phyloP scores from a whole-genome alignment of 2,329 filamentous ascomycete species.

The Penicillium sumatraense region DNA sequence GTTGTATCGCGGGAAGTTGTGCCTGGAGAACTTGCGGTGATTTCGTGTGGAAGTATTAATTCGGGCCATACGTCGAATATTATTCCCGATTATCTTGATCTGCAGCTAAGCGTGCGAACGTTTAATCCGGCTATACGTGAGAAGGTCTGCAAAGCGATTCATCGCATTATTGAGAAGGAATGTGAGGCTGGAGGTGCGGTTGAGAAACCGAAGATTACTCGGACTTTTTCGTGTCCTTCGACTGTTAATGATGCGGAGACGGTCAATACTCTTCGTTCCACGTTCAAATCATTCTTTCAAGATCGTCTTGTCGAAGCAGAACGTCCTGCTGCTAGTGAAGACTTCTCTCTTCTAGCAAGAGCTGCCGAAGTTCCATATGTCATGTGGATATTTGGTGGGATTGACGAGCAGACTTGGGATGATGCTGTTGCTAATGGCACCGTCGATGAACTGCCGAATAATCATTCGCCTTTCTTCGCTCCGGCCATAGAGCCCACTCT shows the following conservation, averaged over 20 bases:
- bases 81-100: slow-evolving; percentile 47
- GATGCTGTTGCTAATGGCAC: slow-evolving; percentile 51
- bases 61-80: slow-evolving; percentile 52
- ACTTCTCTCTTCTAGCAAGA: slow-evolving; percentile 61
- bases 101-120: slow-evolving; percentile 50
- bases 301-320: slow-evolving; percentile 43
- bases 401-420: slow-evolving; percentile 55
- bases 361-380: slow-evolving; percentile 54
- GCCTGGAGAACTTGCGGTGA: slow-evolving; percentile 47
- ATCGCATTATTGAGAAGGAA: slow-evolving; percentile 58
- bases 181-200: slow-evolving; percentile 54
- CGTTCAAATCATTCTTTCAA: slow-evolving; percentile 54
- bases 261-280: slow-evolving; percentile 47
- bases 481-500: slow-evolving; percentile 62
- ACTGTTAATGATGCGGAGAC: slow-evolving; percentile 57
- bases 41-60: slow-evolving; percentile 52
- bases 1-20: slow-evolving; percentile 46
- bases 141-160: slow-evolving; percentile 42
- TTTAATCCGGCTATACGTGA: slow-evolving; percentile 37
- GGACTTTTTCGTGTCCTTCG: slow-evolving; percentile 51
- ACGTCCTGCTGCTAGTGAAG: slow-evolving; percentile 57
- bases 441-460: slow-evolving; percentile 57
- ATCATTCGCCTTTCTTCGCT: slow-evolving; percentile 63
- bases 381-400: slow-evolving; percentile 63
- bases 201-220: slow-evolving; percentile 48